Conservation (phyloP, 2,329 filamentous ascomycete species). For the Colletotrichum paranaense region DNA sequence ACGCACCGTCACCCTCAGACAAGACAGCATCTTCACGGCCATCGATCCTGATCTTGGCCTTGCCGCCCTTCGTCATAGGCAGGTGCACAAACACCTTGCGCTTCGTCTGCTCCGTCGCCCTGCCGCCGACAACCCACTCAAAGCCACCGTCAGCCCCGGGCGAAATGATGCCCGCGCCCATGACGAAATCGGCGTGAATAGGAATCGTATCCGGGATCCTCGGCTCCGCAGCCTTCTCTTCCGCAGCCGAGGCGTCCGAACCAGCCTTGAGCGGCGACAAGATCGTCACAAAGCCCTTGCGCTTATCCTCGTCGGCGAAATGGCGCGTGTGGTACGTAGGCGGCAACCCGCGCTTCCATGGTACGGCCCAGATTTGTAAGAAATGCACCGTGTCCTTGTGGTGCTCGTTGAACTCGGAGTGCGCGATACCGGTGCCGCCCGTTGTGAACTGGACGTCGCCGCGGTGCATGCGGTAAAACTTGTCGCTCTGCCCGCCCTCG, state of each 20-base stretch:
- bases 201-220: slow-evolving; percentile 76
- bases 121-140: slow-evolving; percentile 77
- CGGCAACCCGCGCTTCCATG: slow-evolving; percentile 77
- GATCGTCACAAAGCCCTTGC: slow-evolving; percentile 77
- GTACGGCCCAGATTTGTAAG: slow-evolving; percentile 88
- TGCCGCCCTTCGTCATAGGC: slow-evolving; percentile 82
- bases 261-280: slow-evolving; percentile 80
- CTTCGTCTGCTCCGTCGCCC: slow-evolving; percentile 61
- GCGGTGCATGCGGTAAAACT: slow-evolving; percentile 77
- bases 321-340: slow-evolving; percentile 82
- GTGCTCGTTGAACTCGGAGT: slow-evolving; percentile 87
- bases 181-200: slow-evolving; percentile 85
- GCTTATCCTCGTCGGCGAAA: slow-evolving; percentile 80
- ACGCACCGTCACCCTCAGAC: slow-evolving; percentile 84
- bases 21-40: slow-evolving; percentile 75
- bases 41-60: slow-evolving; percentile 76
- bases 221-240: slow-evolving; percentile 74
- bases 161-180: slow-evolving; percentile 81
- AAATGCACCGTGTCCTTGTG: slow-evolving; percentile 79
- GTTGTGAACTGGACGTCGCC: slow-evolving; percentile 93
- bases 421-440: slow-evolving; percentile 83
- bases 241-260: slow-evolving; percentile 66
- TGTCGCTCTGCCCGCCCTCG: slow-evolving; percentile 68
- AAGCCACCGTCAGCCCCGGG: slow-evolving; percentile 73
- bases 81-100: slow-evolving; percentile 85